Percentiles rank a stretch among this genome's conserved stretches.
phyloP scores from a whole-genome alignment of 352 stramenopile species.

The Globisporangium nagaii region DNA sequence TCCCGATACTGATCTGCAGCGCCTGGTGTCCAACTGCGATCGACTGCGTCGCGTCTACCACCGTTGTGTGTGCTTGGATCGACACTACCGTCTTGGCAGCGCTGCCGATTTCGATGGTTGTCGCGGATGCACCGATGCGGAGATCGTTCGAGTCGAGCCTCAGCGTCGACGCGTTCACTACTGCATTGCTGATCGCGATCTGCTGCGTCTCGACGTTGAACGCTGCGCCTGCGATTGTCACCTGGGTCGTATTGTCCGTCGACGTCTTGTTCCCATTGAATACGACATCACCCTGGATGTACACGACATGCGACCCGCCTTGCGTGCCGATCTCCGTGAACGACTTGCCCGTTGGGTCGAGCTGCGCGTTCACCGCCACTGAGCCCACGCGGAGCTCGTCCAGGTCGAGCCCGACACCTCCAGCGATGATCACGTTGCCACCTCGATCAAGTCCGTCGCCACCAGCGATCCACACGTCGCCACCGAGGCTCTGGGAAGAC shows the following conservation, averaged over 20 bases:
- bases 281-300: constrained; percentile 42
- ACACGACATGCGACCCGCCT: constrained; percentile 39
- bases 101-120: constrained; percentile 26
- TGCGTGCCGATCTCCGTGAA: constrained; percentile 59
- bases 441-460: constrained; percentile 38
- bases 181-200: constrained; percentile 44
- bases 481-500: constrained; percentile 31
- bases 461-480: constrained; percentile 47
- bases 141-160: constrained; percentile 38
- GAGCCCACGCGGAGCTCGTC: constrained; percentile 25
- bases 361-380: constrained; percentile 50
- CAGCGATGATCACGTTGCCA: constrained; percentile 41
- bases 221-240: constrained; percentile 33
- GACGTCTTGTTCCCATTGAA: constrained; percentile 41
- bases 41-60: constrained; percentile 21
- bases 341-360: constrained; percentile 34
- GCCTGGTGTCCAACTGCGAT: constrained; percentile 21
- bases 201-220: constrained; percentile 37
- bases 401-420: constrained; percentile 26
- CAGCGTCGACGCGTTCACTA: constrained; percentile 26
- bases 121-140: constrained; percentile 22
- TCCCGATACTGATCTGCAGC: constrained; percentile 22
- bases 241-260: constrained; percentile 29
- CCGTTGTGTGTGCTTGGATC: constrained; percentile 16
- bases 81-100: constrained; percentile 14